Conservation (phyloP, 306 rosid species). For the Prosopis cineraria region DNA sequence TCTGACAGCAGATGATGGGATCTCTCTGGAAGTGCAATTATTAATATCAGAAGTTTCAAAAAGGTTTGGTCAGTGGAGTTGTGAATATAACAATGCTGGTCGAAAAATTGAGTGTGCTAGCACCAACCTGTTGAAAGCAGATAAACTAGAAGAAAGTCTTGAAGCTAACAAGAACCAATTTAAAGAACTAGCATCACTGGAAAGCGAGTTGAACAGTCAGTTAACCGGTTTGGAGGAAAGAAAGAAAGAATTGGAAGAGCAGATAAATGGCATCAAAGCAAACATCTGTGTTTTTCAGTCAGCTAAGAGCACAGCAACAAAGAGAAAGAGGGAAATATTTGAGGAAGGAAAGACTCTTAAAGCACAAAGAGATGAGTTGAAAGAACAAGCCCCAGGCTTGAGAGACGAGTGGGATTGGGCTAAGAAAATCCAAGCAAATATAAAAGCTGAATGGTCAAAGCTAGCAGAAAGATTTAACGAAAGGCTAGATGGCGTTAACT, state of each 20-base stretch:
- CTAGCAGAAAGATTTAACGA: slow-evolving; percentile 43
- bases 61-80: slow-evolving; percentile 43
- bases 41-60: slow-evolving; percentile 48
- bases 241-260: slow-evolving; percentile 55
- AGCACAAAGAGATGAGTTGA: slow-evolving; percentile 50
- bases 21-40: slow-evolving; percentile 40
- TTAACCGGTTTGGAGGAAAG: slow-evolving; percentile 43
- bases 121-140: slow-evolving; percentile 45
- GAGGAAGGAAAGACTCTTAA: slow-evolving; percentile 52
- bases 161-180: slow-evolving; percentile 52
- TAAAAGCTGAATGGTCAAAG: slow-evolving; percentile 46
- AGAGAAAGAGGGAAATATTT: slow-evolving; percentile 51
- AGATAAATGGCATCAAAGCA: slow-evolving; percentile 43
- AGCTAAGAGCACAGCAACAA: slow-evolving; percentile 36
- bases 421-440: slow-evolving; percentile 44
- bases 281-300: slow-evolving; percentile 44
- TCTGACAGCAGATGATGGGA: slow-evolving; percentile 36
- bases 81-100: slow-evolving; percentile 45
- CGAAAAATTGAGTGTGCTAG: slow-evolving; percentile 45
- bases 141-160: slow-evolving; percentile 50
- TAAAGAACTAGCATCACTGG: slow-evolving; percentile 45
- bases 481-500: slow-evolving; percentile 35
- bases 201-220: slow-evolving; percentile 48
- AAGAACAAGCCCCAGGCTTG: slow-evolving; percentile 44
- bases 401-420: slow-evolving; percentile 47